Conservation (phyloP, 139 green algal genomes). For the Chlorella sp. region DNA sequence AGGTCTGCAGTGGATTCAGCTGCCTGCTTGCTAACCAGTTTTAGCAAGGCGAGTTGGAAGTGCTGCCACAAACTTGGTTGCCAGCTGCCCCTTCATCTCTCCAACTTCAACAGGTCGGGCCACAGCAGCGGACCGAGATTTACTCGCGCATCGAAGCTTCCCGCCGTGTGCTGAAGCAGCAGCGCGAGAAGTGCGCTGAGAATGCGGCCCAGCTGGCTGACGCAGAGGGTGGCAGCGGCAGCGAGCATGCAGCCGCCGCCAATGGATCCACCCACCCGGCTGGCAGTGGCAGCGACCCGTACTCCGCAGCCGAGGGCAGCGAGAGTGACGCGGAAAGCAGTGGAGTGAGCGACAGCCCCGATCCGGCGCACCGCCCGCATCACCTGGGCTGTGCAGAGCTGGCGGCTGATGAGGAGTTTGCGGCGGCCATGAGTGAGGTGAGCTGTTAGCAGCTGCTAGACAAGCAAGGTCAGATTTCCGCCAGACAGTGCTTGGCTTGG, state of each 20-base stretch:
- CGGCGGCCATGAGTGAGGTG: constrained; percentile 6
- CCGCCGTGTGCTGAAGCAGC: not conserved
- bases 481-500: too few relatives aligned
- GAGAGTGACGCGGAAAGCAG: not conserved
- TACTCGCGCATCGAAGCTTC: not conserved
- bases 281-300: not conserved
- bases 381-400: not conserved
- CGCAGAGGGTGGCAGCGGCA: not conserved
- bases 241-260: not conserved
- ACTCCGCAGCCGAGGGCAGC: not conserved
- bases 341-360: not conserved
- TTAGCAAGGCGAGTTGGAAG: too few relatives aligned
- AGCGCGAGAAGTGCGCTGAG: not conserved
- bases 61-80: too few relatives aligned
- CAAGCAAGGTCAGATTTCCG: too few relatives aligned
- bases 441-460: too few relatives aligned
- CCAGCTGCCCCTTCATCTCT: too few relatives aligned
- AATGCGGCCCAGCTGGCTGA: not conserved
- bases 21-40: too few relatives aligned
- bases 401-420: constrained; percentile 3
- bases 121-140: not conserved
- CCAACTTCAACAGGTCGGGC: not conserved
- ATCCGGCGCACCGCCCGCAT: too few relatives aligned
- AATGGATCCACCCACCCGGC: not conserved
- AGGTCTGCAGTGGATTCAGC: too few relatives aligned